Evolutionary conservation across 208 protist genomes (phyloP).

Genomic region (Leishmania amazonensis): DNA sequence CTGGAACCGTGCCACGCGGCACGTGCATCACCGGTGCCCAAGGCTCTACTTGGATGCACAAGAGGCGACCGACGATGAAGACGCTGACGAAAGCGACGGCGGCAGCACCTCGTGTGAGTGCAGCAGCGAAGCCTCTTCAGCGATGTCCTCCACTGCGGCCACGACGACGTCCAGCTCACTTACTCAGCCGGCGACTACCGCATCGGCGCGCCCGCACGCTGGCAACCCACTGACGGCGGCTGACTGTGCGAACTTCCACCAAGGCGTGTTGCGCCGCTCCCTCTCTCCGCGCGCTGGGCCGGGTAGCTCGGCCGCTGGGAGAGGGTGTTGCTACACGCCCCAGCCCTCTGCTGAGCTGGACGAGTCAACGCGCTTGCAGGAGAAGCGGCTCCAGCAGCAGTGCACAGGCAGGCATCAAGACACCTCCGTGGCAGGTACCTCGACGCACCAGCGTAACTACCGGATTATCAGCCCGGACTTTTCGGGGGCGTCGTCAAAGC

Average conservation of each 20-base stretch:
- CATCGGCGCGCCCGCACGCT: conserved; percentile 4
- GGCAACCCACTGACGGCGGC: background rate
- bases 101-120: conserved; percentile 10
- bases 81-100: conserved; percentile 19
- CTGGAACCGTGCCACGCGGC: conserved; percentile 45
- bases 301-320: background rate
- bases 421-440: background rate
- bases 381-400: background rate
- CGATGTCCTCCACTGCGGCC: background rate
- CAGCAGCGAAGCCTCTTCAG: conserved; percentile 12
- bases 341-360: background rate
- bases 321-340: background rate
- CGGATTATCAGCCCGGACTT: conserved; percentile 28
- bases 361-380: background rate
- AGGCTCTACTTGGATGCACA: conserved; percentile 48
- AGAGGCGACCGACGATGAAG: conserved; percentile 36
- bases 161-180: background rate
- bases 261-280: conserved; percentile 15
- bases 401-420: background rate
- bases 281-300: conserved; percentile 14
- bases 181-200: background rate
- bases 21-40: conserved; percentile 57
- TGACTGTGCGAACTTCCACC: conserved; percentile 8
- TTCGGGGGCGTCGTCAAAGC: conserved; percentile 18
- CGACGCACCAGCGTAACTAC: conserved; percentile 5